These are phyloP conservation scores for Ophiognomonia clavigignenti-juglandacearum DNA, from an alignment of 2,329 filamentous ascomycete genomes.

Conservation along the genomic window DNA sequence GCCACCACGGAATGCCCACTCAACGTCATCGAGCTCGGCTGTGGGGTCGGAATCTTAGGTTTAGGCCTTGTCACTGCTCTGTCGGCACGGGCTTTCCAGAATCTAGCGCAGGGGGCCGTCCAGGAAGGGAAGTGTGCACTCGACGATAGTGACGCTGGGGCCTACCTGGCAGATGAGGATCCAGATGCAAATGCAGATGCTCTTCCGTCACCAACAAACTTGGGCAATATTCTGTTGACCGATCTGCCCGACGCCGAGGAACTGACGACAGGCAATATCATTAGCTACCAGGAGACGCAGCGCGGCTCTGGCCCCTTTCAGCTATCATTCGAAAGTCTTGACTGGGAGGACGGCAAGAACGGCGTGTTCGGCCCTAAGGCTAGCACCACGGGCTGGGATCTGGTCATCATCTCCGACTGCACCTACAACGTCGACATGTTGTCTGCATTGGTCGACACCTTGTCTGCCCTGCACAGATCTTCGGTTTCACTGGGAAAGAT, in stretches of 20 bases:
- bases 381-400: conserved; percentile 40
- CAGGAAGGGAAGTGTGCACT: too few relatives aligned
- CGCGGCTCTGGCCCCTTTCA: neutral
- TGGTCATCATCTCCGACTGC: conserved; percentile 54
- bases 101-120: too few relatives aligned
- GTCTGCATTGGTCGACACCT: conserved; percentile 47
- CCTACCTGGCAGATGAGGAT: neutral
- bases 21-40: conserved; percentile 50
- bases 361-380: conserved; percentile 39
- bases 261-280: conserved; percentile 44
- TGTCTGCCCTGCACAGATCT: conserved; percentile 41
- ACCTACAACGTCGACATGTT: conserved; percentile 57
- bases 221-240: conserved; percentile 42
- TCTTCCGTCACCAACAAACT: conserved; percentile 8
- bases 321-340: conserved; percentile 46
- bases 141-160: neutral
- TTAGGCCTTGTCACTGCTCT: conserved; percentile 37
- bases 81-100: conserved; percentile 15
- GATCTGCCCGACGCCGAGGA: conserved; percentile 51
- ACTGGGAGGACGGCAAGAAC: conserved; percentile 48
- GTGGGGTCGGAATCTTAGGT: conserved; percentile 52
- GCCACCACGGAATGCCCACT: conserved; percentile 21
- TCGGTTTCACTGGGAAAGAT: conserved; percentile 14
- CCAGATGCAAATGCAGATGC: too few relatives aligned
- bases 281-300: conserved; percentile 17